Evolutionary conservation across 805 yeast genomes (phyloP).

Genomic region (Torulaspora franciscae): DNA sequence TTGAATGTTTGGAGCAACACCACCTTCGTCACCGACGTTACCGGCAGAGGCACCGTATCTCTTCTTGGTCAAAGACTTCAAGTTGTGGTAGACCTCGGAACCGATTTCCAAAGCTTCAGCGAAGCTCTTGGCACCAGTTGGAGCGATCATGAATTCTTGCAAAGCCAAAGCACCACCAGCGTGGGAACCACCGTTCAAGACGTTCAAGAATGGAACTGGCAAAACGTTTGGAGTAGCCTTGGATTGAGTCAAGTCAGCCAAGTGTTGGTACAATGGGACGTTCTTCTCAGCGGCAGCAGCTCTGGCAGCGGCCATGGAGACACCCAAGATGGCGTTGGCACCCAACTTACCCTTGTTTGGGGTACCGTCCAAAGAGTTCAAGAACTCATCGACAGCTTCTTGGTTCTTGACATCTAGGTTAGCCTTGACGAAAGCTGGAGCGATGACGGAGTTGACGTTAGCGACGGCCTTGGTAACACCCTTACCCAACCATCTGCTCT

Average conservation of each 20-base stretch:
- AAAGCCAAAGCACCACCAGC: constrained; percentile 99
- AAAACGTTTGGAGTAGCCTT: constrained; percentile 78
- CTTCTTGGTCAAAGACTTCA: constrained; percentile 89
- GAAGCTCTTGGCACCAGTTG: constrained; percentile 85
- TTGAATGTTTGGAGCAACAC: constrained; percentile 97
- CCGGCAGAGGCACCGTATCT: constrained; percentile 97
- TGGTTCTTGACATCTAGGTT: constrained; percentile 83
- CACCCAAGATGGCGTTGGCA: constrained; percentile 98
- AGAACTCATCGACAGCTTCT: constrained; percentile 79
- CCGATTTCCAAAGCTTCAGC: constrained; percentile 96
- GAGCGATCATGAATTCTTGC: constrained; percentile 99
- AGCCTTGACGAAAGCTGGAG: constrained; percentile 84
- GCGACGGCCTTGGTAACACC: constrained; percentile 97
- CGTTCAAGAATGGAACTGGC: constrained; percentile 99
- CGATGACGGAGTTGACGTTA: constrained; percentile 91
- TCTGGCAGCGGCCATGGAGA: constrained; percentile 92
- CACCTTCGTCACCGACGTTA: constrained; percentile 99
- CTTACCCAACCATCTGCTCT: constrained; percentile 96
- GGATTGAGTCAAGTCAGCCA: constrained; percentile 70
- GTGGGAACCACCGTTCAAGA: constrained; percentile 98
- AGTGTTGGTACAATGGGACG: constrained; percentile 89
- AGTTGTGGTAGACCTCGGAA: constrained; percentile 95
- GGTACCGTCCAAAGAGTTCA: constrained; percentile 87
- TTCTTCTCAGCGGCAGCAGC: constrained; percentile 97
- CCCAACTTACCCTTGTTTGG: constrained; percentile 96